phyloP scores from a whole-genome alignment of 73 alveolate species.

The Uronychia setigera region DNA sequence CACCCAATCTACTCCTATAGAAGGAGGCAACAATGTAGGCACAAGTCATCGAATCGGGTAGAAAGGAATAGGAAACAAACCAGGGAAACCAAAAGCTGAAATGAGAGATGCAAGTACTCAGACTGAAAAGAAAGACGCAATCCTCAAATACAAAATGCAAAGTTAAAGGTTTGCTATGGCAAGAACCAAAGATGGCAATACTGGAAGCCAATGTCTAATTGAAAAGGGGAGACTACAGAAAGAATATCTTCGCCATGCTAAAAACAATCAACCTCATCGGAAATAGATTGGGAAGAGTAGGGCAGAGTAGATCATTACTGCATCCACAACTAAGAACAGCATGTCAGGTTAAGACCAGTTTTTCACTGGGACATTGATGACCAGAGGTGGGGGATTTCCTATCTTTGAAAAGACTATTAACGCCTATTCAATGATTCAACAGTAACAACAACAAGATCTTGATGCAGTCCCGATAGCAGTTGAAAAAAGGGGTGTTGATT shows the following conservation, averaged over 20 bases:
- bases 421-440: neutral
- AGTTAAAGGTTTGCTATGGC: neutral
- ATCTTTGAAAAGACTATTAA: neutral
- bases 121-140: neutral
- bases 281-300: neutral
- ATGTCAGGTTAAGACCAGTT: neutral
- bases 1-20: neutral
- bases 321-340: neutral
- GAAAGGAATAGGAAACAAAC: neutral
- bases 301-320: neutral
- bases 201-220: neutral
- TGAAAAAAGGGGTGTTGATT: too few species aligned
- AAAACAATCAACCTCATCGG: too few species aligned
- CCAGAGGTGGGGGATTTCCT: neutral
- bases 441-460: neutral
- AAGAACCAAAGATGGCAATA: neutral
- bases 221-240: neutral
- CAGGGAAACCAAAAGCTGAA: neutral
- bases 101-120: neutral
- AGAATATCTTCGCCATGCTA: too few species aligned
- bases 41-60: neutral
- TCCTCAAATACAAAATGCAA: neutral
- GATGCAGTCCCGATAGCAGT: neutral
- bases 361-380: neutral
- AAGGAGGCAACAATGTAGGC: neutral